Percentiles rank a stretch among this genome's conserved stretches.
phyloP scores from a whole-genome alignment of 495 filamentous ascomycete species.

The Echria macrotheca region DNA sequence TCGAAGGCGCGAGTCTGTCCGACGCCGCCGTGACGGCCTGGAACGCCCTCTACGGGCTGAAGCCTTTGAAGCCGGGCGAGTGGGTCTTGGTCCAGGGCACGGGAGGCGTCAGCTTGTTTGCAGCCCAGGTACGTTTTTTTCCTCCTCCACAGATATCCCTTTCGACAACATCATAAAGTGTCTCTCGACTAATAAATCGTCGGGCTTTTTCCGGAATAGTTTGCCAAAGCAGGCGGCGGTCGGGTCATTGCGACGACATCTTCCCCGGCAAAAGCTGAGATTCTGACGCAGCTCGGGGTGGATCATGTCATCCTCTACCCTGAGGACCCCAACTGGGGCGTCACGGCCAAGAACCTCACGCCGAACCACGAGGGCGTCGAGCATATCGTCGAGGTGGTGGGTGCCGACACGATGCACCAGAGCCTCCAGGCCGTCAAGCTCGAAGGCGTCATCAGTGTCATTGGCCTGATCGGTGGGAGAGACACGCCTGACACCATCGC shows the following conservation, averaged over 20 bases:
- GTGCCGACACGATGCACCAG: constrained; percentile 55
- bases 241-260: constrained; percentile 78
- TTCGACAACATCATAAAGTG: too few relatives aligned
- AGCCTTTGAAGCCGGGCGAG: constrained; percentile 60
- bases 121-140: too few relatives aligned
- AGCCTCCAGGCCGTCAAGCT: constrained; percentile 59
- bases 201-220: too few relatives aligned
- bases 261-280: constrained; percentile 56
- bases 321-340: constrained; percentile 65
- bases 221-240: constrained; percentile 79
- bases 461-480: constrained; percentile 58
- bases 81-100: constrained; percentile 74
- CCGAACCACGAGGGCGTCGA: constrained; percentile 58
- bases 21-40: constrained; percentile 77
- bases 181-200: too few relatives aligned
- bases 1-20: constrained; percentile 61
- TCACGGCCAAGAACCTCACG: constrained; percentile 63
- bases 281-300: constrained; percentile 66
- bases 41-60: constrained; percentile 76
- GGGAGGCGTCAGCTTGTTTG: constrained; percentile 76
- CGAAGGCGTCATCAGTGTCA: constrained; percentile 63
- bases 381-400: constrained; percentile 67
- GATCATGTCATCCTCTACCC: constrained; percentile 78
- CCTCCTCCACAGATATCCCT: too few relatives aligned
- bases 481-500: constrained; percentile 44